Percentiles rank a stretch among this genome's conserved stretches.
These are phyloP conservation scores for Pythium periplocum DNA, from an alignment of 352 stramenopile species.

Conservation along the genomic window DNA sequence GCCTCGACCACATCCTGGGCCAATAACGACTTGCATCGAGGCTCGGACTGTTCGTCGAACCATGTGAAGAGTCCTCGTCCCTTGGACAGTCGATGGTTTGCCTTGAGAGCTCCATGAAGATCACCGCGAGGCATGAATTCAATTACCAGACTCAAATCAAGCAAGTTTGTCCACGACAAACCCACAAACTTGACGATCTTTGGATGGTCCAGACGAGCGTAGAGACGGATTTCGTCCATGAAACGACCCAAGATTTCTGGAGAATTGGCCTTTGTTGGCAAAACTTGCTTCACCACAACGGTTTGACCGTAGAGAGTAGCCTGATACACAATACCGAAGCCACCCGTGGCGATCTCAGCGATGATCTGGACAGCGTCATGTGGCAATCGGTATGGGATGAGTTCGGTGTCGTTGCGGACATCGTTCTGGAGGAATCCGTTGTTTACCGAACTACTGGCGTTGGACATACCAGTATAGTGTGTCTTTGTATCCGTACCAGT, in stretches of 20 bases:
- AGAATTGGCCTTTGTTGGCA: conserved; percentile 39
- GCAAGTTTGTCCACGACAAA: conserved; percentile 37
- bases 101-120: conserved; percentile 20
- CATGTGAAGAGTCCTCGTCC: not conserved
- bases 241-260: conserved; percentile 33
- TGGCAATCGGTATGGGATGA: conserved; percentile 41
- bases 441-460: conserved; percentile 8
- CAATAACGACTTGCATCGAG: conserved; percentile 26
- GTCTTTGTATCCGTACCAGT: not conserved
- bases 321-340: conserved; percentile 46
- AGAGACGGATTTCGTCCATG: conserved; percentile 49
- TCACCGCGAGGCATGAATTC: conserved; percentile 52
- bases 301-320: conserved; percentile 21
- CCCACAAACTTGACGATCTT: conserved; percentile 47
- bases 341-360: conserved; percentile 41
- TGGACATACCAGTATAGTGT: conserved; percentile 12
- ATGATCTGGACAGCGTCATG: conserved; percentile 32
- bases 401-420: conserved; percentile 40
- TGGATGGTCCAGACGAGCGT: conserved; percentile 31
- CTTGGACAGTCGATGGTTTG: conserved; percentile 11
- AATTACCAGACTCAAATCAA: conserved; percentile 37
- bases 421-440: conserved; percentile 28
- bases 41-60: conserved; percentile 7
- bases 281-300: conserved; percentile 50
- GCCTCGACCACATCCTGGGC: conserved; percentile 32